A percentile compares a stretch with the other conserved stretches of the same genome.
Evolutionary conservation across 345 rosid species (phyloP).

Genomic region (Eutrema japonicum): DNA sequence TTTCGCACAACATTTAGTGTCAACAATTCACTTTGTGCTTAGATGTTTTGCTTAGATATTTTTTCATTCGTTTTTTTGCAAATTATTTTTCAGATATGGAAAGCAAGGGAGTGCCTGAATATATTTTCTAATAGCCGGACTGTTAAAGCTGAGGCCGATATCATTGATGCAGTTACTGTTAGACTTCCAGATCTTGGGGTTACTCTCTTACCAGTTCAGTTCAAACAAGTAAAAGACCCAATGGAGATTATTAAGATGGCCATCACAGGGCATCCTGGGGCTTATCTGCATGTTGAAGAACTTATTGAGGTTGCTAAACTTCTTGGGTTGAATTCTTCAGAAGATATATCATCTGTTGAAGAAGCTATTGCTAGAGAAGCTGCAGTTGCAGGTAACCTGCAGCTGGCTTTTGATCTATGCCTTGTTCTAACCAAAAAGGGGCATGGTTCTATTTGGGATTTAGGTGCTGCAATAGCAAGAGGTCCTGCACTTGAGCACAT

Average conservation of each 20-base stretch:
- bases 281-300: constrained; percentile 87
- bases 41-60: not conserved
- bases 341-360: constrained; percentile 79
- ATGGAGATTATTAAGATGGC: constrained; percentile 98
- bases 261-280: constrained; percentile 83
- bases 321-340: constrained; percentile 82
- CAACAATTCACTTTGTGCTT: not conserved
- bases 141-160: constrained; percentile 83
- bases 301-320: constrained; percentile 93
- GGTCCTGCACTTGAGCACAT: constrained; percentile 89
- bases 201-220: constrained; percentile 84
- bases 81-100: constrained; percentile 77
- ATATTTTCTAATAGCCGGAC: constrained; percentile 78
- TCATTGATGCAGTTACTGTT: constrained; percentile 80
- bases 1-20: constrained; percentile 6
- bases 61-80: constrained; percentile 31
- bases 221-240: constrained; percentile 93
- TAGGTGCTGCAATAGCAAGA: constrained; percentile 97
- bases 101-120: constrained; percentile 91
- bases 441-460: constrained; percentile 93
- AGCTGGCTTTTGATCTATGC: constrained; percentile 94
- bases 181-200: constrained; percentile 96
- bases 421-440: constrained; percentile 83
- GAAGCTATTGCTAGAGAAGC: constrained; percentile 99
- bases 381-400: constrained; percentile 96